Percentiles rank a stretch among this genome's conserved stretches.
These are phyloP conservation scores for Coemansia sp. DNA, from an alignment of 192 early-diverging fungal genomes.

Conservation along the genomic window DNA sequence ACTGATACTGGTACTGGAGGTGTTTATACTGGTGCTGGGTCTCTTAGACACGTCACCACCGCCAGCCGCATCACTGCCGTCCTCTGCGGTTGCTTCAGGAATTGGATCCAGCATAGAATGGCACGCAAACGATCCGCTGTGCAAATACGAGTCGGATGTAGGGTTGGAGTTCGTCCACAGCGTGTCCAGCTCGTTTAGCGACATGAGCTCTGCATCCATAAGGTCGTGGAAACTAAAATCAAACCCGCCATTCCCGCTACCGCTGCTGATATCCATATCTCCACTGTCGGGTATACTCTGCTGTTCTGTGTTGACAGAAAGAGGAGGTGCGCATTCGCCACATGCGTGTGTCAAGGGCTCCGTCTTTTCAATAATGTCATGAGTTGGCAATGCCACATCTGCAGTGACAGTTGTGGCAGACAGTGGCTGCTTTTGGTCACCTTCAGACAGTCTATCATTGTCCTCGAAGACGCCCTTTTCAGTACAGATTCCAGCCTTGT, in stretches of 20 bases:
- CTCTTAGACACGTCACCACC: neutral
- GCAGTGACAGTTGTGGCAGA: neutral
- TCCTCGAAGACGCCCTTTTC: neutral
- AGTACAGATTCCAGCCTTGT: neutral
- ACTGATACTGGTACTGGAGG: neutral
- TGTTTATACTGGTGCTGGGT: neutral
- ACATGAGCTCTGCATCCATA: constrained; percentile 65
- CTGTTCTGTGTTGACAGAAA: constrained; percentile 2
- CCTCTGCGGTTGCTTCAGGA: constrained; percentile 27
- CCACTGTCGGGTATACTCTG: neutral
- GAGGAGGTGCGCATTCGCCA: neutral
- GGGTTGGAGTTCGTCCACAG: constrained; percentile 54
- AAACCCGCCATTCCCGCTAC: constrained; percentile 10
- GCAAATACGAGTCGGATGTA: constrained; percentile 1
- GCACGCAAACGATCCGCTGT: neutral
- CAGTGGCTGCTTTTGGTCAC: neutral
- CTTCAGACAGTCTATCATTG: neutral
- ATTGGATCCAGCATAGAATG: constrained; percentile 23
- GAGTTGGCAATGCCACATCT: neutral
- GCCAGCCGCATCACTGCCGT: constrained; percentile 3
- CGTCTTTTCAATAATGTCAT: neutral
- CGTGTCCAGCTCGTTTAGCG: constrained; percentile 62
- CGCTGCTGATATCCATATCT: neutral
- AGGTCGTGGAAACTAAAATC: constrained; percentile 60
- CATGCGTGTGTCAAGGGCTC: neutral